Conservation (phyloP, 1,139 yeast species). For the Casaregolazyma lundiana region DNA sequence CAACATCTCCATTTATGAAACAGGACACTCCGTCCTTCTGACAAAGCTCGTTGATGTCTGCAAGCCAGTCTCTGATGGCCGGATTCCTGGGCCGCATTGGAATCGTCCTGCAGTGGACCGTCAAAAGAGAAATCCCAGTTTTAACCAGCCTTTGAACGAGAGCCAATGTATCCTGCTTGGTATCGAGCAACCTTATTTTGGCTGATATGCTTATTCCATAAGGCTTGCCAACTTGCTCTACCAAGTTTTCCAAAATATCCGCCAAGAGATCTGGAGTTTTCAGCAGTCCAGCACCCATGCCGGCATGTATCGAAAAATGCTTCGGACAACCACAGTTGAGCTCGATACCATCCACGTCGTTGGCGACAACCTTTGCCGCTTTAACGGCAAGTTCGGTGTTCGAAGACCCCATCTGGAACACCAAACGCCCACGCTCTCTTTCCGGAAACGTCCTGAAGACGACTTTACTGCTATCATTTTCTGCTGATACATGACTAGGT, state of each 20-base stretch:
- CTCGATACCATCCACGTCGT: constrained; percentile 89
- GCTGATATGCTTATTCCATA: constrained; percentile 78
- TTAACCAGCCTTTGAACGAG: constrained; percentile 60
- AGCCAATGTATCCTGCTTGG: constrained; percentile 53
- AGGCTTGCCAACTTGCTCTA: constrained; percentile 75
- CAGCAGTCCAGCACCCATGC: constrained; percentile 95
- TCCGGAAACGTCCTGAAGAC: constrained; percentile 71
- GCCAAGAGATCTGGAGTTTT: constrained; percentile 75
- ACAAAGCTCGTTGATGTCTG: constrained; percentile 59
- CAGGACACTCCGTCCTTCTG: constrained; percentile 61
- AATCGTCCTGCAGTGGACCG: constrained; percentile 87
- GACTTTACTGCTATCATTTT: constrained; percentile 33
- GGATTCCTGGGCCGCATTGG: constrained; percentile 84
- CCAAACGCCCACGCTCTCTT: constrained; percentile 56
- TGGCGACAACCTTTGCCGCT: constrained; percentile 69
- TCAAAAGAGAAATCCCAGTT: constrained; percentile 81
- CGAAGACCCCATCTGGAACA: constrained; percentile 89
- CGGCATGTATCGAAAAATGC: constrained; percentile 67
- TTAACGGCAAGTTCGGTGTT: constrained; percentile 77
- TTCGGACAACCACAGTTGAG: constrained; percentile 92
- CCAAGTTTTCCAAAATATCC: constrained; percentile 61
- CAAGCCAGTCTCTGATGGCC: constrained; percentile 62
- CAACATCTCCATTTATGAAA: constrained; percentile 75
- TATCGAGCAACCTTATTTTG: constrained; percentile 73
- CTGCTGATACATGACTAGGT: constrained; percentile 37